These are phyloP conservation scores for Jimgerdemannia flammicorona DNA, from an alignment of 192 early-diverging fungal genomes.

Conservation along the genomic window DNA sequence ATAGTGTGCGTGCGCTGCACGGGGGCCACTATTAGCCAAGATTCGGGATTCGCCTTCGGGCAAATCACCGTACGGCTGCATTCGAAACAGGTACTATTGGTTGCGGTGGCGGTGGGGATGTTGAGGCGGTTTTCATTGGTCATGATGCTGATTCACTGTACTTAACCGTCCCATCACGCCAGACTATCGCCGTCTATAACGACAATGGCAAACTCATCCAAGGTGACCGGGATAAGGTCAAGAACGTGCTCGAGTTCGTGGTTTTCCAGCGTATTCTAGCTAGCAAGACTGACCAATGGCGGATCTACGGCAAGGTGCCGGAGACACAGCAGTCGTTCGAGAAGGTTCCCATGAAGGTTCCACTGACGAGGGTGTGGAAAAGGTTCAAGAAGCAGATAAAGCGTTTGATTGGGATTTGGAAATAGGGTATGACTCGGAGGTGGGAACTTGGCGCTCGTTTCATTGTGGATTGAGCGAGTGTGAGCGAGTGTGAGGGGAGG, in stretches of 20 bases:
- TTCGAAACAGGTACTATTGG: slow-evolving; percentile 49
- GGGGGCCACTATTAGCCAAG: slow-evolving; percentile 33
- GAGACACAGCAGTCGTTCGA: slow-evolving; percentile 20
- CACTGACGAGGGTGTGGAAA: too few relatives aligned
- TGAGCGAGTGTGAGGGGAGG: too few relatives aligned
- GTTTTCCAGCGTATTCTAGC: slow-evolving; percentile 63
- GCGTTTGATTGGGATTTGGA: too few relatives aligned
- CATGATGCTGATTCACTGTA: neutral
- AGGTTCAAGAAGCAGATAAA: too few relatives aligned
- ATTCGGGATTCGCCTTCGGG: slow-evolving; percentile 39
- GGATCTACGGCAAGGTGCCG: slow-evolving; percentile 59
- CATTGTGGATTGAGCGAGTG: too few relatives aligned
- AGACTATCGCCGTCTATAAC: slow-evolving; percentile 51
- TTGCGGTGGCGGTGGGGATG: too few relatives aligned
- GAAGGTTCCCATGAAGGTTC: neutral
- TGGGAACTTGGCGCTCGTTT: too few relatives aligned
- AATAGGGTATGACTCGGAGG: too few relatives aligned
- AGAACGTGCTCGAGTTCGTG: slow-evolving; percentile 61
- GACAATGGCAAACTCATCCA: slow-evolving; percentile 39
- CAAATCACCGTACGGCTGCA: slow-evolving; percentile 66
- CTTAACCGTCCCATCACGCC: slow-evolving; percentile 1
- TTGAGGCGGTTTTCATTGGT: neutral
- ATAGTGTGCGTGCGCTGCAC: slow-evolving; percentile 56
- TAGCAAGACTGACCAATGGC: slow-evolving; percentile 58
- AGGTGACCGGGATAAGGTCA: slow-evolving; percentile 48